Base-by-base conservation (phyloP, 2,329 filamentous ascomycete species). In the Ramularia endophylla region DNA sequence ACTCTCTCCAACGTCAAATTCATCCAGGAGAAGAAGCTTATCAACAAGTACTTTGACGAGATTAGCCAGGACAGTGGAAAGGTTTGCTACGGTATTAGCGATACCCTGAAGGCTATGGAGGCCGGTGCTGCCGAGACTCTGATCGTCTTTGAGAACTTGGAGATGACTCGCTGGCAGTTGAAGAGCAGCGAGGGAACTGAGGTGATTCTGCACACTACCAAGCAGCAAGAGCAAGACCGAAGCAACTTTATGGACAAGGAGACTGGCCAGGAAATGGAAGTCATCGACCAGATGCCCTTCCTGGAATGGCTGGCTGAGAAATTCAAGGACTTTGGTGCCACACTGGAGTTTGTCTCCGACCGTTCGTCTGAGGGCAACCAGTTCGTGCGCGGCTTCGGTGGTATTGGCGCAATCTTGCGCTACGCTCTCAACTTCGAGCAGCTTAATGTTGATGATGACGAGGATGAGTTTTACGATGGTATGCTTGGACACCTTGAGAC, bases 371-470 rank as follows among this genome's bases (percentile, higher is more conserved):
- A 98, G 72, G 92, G 92, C 65, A 98, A 98, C 72, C 92, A 98
- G 74, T 98, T 98, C 70, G 92, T 98, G 61, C 97, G 95, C 75
- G 92, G 92, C 51, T 98, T 98, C 63, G 92, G 92, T 82, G 92
- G 92, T 63, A 95, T 98, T 58, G 92, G 92, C 55, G 90, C 90
- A 52, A 83, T 98, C 61, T 81, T 98, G 64, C 88, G 92, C 58
- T 98, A 98, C 81, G 95, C 95, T 76, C 87, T 98, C 76, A 98
- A 98, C 76, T 98, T 98, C 72, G 94, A 98, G 72, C 94, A 98
- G 70, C 78, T 98, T 68, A 85, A 84, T 68, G 92, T 97, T 66
- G 77, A 85, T 62, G 81, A 85, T 62, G 68, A 72, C 47, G 70
- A 73, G 54, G 71, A 74, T 55, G 90, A 97, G 66, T 90, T 90